Evolutionary conservation across 177 flowering plant species (phyloP).

Genomic region (Tripterygium wilfordii): DNA sequence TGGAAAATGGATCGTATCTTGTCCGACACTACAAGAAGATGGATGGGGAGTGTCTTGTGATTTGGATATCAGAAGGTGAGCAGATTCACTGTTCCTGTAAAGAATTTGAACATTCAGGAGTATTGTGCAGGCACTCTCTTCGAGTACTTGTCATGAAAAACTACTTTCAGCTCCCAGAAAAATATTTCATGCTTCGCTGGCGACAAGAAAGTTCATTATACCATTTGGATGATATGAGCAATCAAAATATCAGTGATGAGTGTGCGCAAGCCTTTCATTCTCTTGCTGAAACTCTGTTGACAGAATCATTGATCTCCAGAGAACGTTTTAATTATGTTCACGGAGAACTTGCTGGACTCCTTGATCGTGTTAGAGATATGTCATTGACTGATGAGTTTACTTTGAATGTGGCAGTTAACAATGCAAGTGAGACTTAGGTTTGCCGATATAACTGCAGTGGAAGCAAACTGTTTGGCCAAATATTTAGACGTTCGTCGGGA

Average conservation of each 20-base stretch:
- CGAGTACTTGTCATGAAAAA: constrained; percentile 51
- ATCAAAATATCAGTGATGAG: constrained; percentile 24
- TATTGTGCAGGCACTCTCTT: constrained; percentile 58
- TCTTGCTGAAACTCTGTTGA: constrained; percentile 36
- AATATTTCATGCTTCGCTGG: constrained; percentile 56
- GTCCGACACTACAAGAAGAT: constrained; percentile 57
- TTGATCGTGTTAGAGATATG: constrained; percentile 47
- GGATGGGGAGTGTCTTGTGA: constrained; percentile 50
- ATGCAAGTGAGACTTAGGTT: constrained; percentile 14
- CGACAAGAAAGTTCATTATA: constrained; percentile 34
- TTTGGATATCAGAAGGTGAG: constrained; percentile 55
- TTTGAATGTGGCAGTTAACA: constrained; percentile 17
- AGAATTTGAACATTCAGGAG: constrained; percentile 59
- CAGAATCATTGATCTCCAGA: constrained; percentile 46
- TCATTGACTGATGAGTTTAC: constrained; percentile 27
- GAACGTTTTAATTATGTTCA: constrained; percentile 52
- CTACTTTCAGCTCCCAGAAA: constrained; percentile 63
- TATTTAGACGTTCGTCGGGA: neutral
- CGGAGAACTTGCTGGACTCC: constrained; percentile 39
- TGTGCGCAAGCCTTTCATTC: constrained; percentile 47
- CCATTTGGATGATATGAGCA: constrained; percentile 22
- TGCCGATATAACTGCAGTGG: neutral
- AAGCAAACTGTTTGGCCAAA: neutral
- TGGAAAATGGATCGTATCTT: constrained; percentile 56
- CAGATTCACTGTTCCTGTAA: constrained; percentile 63